Percentiles rank a stretch among this genome's conserved stretches.
phyloP scores from a whole-genome alignment of 768 basidiomycete species.

The Leucocoprinus birnbaumii region DNA sequence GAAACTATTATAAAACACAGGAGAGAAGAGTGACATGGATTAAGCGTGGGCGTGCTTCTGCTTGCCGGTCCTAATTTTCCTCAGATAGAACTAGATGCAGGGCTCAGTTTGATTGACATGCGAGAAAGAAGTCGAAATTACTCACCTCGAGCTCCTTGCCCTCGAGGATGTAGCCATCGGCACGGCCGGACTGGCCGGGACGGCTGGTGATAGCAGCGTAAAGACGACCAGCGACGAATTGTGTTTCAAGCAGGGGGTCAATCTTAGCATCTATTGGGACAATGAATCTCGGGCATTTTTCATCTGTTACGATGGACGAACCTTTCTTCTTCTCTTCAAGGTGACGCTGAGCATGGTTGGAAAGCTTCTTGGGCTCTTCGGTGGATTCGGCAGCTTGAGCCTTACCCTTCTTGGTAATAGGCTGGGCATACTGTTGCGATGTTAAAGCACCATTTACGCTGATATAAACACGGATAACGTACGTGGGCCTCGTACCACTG shows the following conservation, averaged over 20 bases:
- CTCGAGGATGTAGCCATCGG: slow-evolving; percentile 97
- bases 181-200: slow-evolving; percentile 95
- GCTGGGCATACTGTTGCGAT: slow-evolving; percentile 79
- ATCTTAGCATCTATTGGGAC: slow-evolving; percentile 73
- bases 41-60: slow-evolving; percentile 82
- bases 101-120: neutral
- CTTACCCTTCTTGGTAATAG: slow-evolving; percentile 91
- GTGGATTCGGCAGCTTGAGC: slow-evolving; percentile 36
- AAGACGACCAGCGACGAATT: slow-evolving; percentile 93
- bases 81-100: slow-evolving; percentile 77
- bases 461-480: slow-evolving; percentile 32
- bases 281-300: slow-evolving; percentile 1
- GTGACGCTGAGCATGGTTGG: slow-evolving; percentile 86
- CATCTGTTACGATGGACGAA: slow-evolving; percentile 23
- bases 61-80: slow-evolving; percentile 91
- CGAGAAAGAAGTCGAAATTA: slow-evolving; percentile 15
- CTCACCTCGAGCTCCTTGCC: slow-evolving; percentile 96
- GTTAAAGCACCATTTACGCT: neutral
- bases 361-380: slow-evolving; percentile 73
- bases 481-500: slow-evolving; percentile 99
- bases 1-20: slow-evolving; percentile 14
- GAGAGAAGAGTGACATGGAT: slow-evolving; percentile 13
- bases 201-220: slow-evolving; percentile 92
- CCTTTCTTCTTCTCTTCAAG: slow-evolving; percentile 92
- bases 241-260: slow-evolving; percentile 83